Evolutionary conservation across 139 green algal genomes (phyloP), one percentile per base, ranked within the genome.

Genomic region (Limnomonas spitsbergensis): DNA sequence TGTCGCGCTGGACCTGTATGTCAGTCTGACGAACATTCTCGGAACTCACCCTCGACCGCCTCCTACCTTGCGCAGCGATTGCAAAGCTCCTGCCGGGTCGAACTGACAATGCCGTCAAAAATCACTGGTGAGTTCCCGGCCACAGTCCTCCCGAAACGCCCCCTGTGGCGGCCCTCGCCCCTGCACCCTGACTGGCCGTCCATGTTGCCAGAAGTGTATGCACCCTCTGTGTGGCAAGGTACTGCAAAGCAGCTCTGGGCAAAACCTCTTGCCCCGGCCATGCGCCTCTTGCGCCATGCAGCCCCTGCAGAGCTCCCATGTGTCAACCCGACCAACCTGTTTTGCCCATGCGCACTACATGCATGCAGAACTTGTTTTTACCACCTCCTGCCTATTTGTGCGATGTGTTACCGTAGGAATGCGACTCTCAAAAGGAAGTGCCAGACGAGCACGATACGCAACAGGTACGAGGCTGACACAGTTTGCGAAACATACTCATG

Each of bases 21-120:
- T n/a, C n/a, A n/a, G n/a, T n/a, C n/a, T n/a, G n/a, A n/a, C n/a
- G n/a, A n/a, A n/a, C n/a, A n/a, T n/a, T n/a, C n/a, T n/a, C n/a
- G n/a, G n/a, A n/a, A n/a, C n/a, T n/a, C n/a, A n/a, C n/a, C n/a
- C n/a, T n/a, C n/a, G n/a, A n/a, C n/a, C n/a, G n/a, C n/a, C n/a
- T n/a, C n/a, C n/a, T n/a, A n/a, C n/a, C n/a, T n/a, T n/a, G 1
- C 78, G 70, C 76, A 54, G 85, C 83, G 29, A 94, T 94, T 29
- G 90, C 90, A 2, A 85, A 87, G 36, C 75, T 90, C 36, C 80
- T 94, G 7, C 79, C 83, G 1, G 88, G 90, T 0, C 69, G 88
- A 3, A 92, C 88, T 0, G 88, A 92, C 83, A 92, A 92, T 76
- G 73, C 85, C 34, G 84, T 92, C 1, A 92, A 92, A 75, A 92